Conservation (phyloP, 768 basidiomycete genomes). For the Fistulinella prunicolor region DNA sequence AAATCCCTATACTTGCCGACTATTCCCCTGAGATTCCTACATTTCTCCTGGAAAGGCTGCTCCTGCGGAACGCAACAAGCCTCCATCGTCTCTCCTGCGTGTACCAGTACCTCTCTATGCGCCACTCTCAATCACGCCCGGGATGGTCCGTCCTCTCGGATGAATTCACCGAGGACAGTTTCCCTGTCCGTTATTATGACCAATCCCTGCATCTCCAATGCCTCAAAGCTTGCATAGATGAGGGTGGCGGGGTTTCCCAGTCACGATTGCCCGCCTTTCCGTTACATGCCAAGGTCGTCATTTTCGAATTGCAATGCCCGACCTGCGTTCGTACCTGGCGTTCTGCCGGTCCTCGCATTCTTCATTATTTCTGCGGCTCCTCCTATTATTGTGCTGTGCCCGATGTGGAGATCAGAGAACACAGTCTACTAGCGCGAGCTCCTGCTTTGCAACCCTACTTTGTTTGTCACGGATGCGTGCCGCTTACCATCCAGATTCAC, state of each 20-base stretch:
- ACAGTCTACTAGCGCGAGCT: conserved; percentile 12
- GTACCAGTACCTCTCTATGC: conserved; percentile 29
- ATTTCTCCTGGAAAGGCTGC: conserved; percentile 16
- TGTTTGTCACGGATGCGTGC: not conserved
- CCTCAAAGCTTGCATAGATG: conserved; percentile 25
- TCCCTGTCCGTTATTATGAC: conserved; percentile 37
- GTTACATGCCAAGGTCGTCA: conserved; percentile 19
- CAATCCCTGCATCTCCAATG: conserved; percentile 19
- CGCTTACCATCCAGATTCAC: not conserved
- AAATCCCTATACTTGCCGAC: conserved; percentile 27
- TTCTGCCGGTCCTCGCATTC: conserved; percentile 30
- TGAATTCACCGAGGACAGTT: conserved; percentile 14
- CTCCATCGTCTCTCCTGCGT: conserved; percentile 28
- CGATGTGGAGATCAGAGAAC: too few species aligned
- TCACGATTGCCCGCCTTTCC: conserved; percentile 42
- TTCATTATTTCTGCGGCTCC: conserved; percentile 21
- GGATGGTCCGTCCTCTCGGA: conserved; percentile 33
- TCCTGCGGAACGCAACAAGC: conserved; percentile 26
- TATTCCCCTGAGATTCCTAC: conserved; percentile 31
- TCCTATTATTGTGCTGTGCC: too few species aligned
- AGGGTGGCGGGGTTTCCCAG: conserved; percentile 5
- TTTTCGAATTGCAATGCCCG: conserved; percentile 42
- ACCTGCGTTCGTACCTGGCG: conserved; percentile 38
- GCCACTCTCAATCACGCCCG: conserved; percentile 20
- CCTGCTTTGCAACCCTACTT: conserved; percentile 20